Percentiles rank a stretch among this genome's conserved stretches.
Evolutionary conservation across 2,329 filamentous ascomycete species (phyloP).

Genomic region (Hymenoscyphus scutula): DNA sequence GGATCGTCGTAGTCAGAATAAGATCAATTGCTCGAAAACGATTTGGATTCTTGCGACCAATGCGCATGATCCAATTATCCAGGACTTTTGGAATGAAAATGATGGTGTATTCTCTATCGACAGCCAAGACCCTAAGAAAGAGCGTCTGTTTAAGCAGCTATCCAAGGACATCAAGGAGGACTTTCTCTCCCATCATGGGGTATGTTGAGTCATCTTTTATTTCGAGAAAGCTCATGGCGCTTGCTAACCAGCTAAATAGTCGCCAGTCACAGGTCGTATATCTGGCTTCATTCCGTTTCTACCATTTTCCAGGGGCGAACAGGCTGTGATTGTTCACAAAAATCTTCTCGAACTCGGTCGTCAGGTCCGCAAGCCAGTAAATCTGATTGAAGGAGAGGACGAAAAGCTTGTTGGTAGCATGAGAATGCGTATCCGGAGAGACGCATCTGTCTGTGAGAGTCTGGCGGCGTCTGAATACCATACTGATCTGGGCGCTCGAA

Average conservation of each 20-base stretch:
- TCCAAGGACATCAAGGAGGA: conserved; percentile 28
- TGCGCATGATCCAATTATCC: conserved; percentile 40
- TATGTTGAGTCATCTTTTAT: not conserved
- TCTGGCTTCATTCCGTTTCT: conserved; percentile 43
- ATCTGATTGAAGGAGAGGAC: conserved; percentile 28
- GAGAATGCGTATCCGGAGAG: conserved; percentile 32
- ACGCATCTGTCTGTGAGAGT: conserved; percentile 35
- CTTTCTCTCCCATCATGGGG: conserved; percentile 20
- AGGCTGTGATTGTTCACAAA: conserved; percentile 44
- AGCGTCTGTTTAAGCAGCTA: conserved; percentile 27
- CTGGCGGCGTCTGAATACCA: conserved; percentile 37
- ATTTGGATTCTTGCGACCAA: conserved; percentile 52
- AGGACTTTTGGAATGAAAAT: conserved; percentile 39
- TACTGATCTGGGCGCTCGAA: conserved; percentile 38
- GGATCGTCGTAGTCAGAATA: conserved; percentile 39
- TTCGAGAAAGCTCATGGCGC: not conserved
- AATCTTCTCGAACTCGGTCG: conserved; percentile 39
- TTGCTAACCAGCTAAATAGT: conserved; percentile 22
- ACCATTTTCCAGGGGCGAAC: conserved; percentile 41
- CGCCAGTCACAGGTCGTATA: conserved; percentile 44
- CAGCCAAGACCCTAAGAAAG: conserved; percentile 18
- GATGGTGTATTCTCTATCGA: conserved; percentile 29
- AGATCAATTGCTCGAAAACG: conserved; percentile 43
- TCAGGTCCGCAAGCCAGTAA: conserved; percentile 31
- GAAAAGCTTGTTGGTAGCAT: conserved; percentile 38